These are phyloP conservation scores for Lepraria neglecta DNA, from an alignment of 495 filamentous ascomycete genomes.

Conservation along the genomic window DNA sequence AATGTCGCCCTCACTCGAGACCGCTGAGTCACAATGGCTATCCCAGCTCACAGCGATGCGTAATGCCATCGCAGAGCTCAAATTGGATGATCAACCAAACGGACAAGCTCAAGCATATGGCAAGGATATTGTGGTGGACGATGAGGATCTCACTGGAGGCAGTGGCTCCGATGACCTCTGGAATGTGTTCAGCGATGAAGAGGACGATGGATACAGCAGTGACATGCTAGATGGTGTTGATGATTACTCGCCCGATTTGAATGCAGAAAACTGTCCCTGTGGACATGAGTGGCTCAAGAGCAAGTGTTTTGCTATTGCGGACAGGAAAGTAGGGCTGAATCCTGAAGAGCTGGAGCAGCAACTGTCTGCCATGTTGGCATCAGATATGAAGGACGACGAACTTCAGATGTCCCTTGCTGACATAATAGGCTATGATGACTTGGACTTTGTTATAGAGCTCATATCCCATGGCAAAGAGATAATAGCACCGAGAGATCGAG, in stretches of 20 bases:
- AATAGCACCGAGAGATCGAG: slow-evolving; percentile 27
- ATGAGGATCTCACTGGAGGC: slow-evolving; percentile 48
- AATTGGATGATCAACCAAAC: slow-evolving; percentile 44
- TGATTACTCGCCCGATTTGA: slow-evolving; percentile 25
- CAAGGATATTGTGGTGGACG: slow-evolving; percentile 54
- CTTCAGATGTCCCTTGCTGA: slow-evolving; percentile 86
- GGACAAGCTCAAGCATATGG: slow-evolving; percentile 43
- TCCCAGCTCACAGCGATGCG: slow-evolving; percentile 65
- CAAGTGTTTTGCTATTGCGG: slow-evolving; percentile 55
- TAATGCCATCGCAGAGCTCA: slow-evolving; percentile 62
- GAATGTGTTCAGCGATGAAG: slow-evolving; percentile 76
- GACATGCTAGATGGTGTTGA: slow-evolving; percentile 41
- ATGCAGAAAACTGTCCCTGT: slow-evolving; percentile 29
- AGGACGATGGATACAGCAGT: slow-evolving; percentile 47
- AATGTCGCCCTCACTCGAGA: slow-evolving; percentile 23
- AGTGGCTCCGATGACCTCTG: slow-evolving; percentile 74
- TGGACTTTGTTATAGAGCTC: slow-evolving; percentile 82
- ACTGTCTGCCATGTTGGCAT: slow-evolving; percentile 59
- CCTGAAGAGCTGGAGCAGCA: slow-evolving; percentile 59
- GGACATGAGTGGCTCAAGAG: slow-evolving; percentile 55
- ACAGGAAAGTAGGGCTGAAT: slow-evolving; percentile 56
- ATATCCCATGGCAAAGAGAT: slow-evolving; percentile 67
- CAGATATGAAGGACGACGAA: slow-evolving; percentile 65
- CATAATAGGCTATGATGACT: slow-evolving; percentile 82
- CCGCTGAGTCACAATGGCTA: slow-evolving; percentile 61